A percentile compares a stretch with the other conserved stretches of the same genome.
phyloP scores from a whole-genome alignment of 2,329 filamentous ascomycete genomes.

The Ophiostoma novo-ulmi region DNA sequence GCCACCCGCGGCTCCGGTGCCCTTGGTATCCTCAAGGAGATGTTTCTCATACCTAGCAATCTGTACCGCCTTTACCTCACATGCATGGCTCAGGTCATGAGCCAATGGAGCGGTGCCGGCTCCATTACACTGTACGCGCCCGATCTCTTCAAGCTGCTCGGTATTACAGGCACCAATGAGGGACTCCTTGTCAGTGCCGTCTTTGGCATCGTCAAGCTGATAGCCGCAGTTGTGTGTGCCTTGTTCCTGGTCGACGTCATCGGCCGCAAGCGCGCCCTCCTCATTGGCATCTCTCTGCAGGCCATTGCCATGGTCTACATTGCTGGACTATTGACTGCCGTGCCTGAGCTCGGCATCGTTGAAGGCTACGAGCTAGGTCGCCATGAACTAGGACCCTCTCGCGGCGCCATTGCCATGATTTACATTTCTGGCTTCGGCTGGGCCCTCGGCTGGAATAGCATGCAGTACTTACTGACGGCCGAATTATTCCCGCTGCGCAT shows the following conservation, averaged over 20 bases:
- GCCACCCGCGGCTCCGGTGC: not conserved
- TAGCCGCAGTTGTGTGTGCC: not conserved
- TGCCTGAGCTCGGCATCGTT: not conserved
- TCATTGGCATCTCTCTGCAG: not conserved
- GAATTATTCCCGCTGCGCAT: not conserved
- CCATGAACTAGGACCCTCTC: not conserved
- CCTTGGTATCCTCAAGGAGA: not conserved
- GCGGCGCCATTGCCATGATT: not conserved
- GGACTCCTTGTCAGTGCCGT: not conserved
- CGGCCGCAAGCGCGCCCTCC: not conserved
- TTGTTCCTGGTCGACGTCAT: not conserved
- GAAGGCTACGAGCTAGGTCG: not conserved
- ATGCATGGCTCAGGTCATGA: slow-evolving; percentile 2
- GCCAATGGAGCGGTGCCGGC: not conserved
- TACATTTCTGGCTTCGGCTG: not conserved
- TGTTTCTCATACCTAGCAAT: not conserved
- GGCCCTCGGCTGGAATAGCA: slow-evolving; percentile 2
- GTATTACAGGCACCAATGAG: not conserved
- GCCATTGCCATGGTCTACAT: not conserved
- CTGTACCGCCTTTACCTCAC: not conserved
- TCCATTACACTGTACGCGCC: not conserved
- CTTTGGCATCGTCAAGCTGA: not conserved
- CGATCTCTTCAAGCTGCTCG: not conserved
- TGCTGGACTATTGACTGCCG: not conserved
- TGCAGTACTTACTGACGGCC: not conserved